phyloP scores from a whole-genome alignment of 495 filamentous ascomycete species.

The Penicillium longicatenatum region DNA sequence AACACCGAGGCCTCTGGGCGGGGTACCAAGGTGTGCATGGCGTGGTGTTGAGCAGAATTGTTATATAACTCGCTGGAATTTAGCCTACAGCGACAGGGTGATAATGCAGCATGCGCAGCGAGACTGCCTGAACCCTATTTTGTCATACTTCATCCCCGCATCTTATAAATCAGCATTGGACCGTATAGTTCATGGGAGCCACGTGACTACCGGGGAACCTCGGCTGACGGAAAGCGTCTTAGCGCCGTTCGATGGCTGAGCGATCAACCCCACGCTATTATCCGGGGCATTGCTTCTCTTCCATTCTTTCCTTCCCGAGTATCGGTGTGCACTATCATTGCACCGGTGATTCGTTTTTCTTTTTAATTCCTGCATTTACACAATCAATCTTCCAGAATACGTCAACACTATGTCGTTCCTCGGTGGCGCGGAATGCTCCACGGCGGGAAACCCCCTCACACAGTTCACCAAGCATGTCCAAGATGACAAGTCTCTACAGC shows the following conservation, averaged over 20 bases:
- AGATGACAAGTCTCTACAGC: constrained; percentile 91
- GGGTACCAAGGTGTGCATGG: too few species aligned
- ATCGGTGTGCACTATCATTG: background rate
- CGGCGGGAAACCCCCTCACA: constrained; percentile 90
- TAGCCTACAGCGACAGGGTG: too few species aligned
- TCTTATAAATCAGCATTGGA: too few species aligned
- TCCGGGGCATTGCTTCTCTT: constrained; percentile 17
- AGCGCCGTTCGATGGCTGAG: constrained; percentile 20
- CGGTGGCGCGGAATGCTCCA: constrained; percentile 95
- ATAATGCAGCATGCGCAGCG: too few species aligned
- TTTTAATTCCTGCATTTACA: constrained; percentile 3
- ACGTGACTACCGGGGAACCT: constrained; percentile 43
- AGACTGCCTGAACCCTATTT: too few species aligned
- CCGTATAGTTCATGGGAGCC: background rate
- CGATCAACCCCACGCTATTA: constrained; percentile 39
- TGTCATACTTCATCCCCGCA: too few species aligned
- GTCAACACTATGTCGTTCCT: constrained; percentile 84
- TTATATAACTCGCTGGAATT: too few species aligned
- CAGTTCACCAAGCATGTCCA: constrained; percentile 95
- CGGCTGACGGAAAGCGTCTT: constrained; percentile 29
- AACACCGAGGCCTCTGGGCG: too few species aligned
- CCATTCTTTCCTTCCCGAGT: constrained; percentile 5
- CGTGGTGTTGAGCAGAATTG: too few species aligned
- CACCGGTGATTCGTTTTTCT: background rate
- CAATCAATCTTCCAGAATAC: constrained; percentile 3